Evolutionary conservation across 352 stramenopile genomes (phyloP).

Genomic region (Hyaloperonospora arabidopsidis): DNA sequence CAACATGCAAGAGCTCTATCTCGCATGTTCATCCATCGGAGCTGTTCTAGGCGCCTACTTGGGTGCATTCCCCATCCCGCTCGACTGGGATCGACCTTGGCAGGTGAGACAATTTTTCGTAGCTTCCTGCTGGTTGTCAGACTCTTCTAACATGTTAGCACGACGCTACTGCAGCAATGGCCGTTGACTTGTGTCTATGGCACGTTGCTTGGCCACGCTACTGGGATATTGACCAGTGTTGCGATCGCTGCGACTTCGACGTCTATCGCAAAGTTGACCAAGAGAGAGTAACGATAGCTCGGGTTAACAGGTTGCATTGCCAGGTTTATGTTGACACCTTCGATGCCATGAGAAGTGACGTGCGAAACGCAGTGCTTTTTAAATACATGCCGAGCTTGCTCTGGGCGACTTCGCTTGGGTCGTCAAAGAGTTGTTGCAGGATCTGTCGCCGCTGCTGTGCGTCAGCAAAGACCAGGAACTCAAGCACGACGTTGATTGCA

Average conservation of each 20-base stretch:
- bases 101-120: conserved; percentile 37
- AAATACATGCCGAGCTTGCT: conserved; percentile 62
- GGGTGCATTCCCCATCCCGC: conserved; percentile 67
- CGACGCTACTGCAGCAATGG: conserved; percentile 57
- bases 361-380: conserved; percentile 63
- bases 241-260: conserved; percentile 8
- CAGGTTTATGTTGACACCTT: conserved; percentile 10
- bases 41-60: conserved; percentile 59
- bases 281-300: conserved; percentile 17
- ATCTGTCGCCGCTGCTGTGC: conserved; percentile 40
- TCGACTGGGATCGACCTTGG: conserved; percentile 86
- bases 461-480: conserved; percentile 60
- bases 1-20: conserved; percentile 34
- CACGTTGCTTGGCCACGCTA: conserved; percentile 35
- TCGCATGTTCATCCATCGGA: conserved; percentile 49
- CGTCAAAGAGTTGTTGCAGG: conserved; percentile 59
- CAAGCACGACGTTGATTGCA: conserved; percentile 50
- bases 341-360: conserved; percentile 23
- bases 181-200: conserved; percentile 79
- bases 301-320: conserved; percentile 2
- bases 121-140: not conserved
- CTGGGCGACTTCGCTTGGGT: conserved; percentile 70
- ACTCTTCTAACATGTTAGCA: not conserved
- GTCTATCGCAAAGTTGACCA: conserved; percentile 13
- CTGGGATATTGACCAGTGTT: conserved; percentile 33